Evolutionary conservation across 371 early-diverging fungal genomes (phyloP).

Genomic region (Mucor mucedo): DNA sequence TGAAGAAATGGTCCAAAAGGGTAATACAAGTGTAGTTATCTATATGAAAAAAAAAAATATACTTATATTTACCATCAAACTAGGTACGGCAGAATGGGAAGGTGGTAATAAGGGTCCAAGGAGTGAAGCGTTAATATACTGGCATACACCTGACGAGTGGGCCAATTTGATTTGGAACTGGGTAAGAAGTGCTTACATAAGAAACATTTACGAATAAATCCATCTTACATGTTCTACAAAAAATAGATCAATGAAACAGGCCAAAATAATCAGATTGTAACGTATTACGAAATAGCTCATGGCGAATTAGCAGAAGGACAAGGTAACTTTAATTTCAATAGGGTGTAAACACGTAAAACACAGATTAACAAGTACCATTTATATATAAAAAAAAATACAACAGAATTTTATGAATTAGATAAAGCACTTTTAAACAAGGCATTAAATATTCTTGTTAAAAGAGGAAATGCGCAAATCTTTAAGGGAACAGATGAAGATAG

Average conservation of each 20-base stretch:
- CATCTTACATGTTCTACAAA: not conserved
- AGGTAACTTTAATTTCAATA: conserved; percentile 46
- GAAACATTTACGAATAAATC: not conserved
- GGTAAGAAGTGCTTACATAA: conserved; percentile 54
- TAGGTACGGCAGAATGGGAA: conserved; percentile 83
- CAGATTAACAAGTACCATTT: too few species aligned
- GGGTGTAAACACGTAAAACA: not conserved
- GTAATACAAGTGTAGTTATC: conserved; percentile 27
- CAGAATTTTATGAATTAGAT: conserved; percentile 83
- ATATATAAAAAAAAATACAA: not conserved
- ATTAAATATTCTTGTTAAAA: conserved; percentile 76
- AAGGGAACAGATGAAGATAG: conserved; percentile 76
- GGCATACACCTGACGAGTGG: conserved; percentile 93
- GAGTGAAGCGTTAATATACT: conserved; percentile 72
- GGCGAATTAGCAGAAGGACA: conserved; percentile 78
- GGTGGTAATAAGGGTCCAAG: conserved; percentile 51
- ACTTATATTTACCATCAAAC: not conserved
- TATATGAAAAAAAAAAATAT: not conserved
- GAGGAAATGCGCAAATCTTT: conserved; percentile 83
- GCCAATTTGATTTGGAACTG: conserved; percentile 78
- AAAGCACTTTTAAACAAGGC: conserved; percentile 71
- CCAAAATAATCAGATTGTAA: conserved; percentile 79
- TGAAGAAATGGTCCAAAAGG: conserved; percentile 76
- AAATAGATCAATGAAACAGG: conserved; percentile 74
- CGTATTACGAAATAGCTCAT: conserved; percentile 82